Percentiles rank a stretch among this genome's conserved stretches.
phyloP scores from a whole-genome alignment of 2,329 filamentous ascomycete species.

The Coniella vitis region DNA sequence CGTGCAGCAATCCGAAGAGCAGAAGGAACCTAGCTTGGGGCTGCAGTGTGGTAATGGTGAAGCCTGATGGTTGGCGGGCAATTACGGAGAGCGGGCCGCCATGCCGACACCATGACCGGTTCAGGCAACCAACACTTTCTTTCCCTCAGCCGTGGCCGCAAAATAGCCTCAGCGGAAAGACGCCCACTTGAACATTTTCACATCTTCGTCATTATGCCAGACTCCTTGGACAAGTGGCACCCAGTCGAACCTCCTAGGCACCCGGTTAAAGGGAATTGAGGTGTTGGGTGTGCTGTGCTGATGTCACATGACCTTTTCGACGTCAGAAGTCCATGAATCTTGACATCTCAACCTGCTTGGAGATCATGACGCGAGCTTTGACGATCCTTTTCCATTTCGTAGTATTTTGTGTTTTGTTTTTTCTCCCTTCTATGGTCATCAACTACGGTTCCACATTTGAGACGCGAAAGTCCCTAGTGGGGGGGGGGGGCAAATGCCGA shows the following conservation, averaged over 20 bases:
- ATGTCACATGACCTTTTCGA: neutral
- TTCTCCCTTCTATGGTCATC: neutral
- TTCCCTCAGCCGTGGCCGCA: no score
- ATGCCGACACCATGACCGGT: slow-evolving; percentile 5
- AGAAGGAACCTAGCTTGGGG: slow-evolving; percentile 1
- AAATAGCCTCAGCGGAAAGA: neutral
- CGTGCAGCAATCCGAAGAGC: neutral
- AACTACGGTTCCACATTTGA: no score
- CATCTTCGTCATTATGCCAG: slow-evolving; percentile 7
- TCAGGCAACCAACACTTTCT: neutral
- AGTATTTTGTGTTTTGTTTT: neutral
- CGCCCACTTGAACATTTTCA: neutral
- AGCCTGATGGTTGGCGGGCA: slow-evolving; percentile 11
- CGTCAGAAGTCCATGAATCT: neutral
- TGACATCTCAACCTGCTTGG: neutral
- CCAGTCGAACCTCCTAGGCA: neutral
- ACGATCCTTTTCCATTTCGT: neutral
- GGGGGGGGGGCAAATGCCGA: no score
- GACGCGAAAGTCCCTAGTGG: no score
- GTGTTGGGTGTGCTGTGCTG: neutral
- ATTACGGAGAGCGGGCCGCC: slow-evolving; percentile 15
- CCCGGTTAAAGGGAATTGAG: neutral
- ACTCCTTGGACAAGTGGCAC: neutral
- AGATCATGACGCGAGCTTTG: neutral
- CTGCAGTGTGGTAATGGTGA: slow-evolving; percentile 7